Base-by-base conservation (phyloP, 164 flowering plant genomes). In the Annona cherimola region DNA sequence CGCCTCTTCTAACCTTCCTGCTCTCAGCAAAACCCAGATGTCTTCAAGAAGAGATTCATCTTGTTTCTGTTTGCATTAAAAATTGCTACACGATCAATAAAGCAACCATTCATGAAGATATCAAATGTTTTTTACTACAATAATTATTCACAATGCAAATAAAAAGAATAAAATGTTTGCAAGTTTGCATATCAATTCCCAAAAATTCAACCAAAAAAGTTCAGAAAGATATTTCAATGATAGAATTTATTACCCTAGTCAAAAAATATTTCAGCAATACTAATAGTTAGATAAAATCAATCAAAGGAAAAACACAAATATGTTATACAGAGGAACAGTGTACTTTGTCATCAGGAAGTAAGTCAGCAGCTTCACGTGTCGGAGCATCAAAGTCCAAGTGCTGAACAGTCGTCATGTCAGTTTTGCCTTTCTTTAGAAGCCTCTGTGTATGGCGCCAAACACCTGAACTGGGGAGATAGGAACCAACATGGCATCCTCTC, bases 371-470 rank as follows among this genome's bases (percentile, higher is more conserved):
- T 85, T 96, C 97, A 65, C 99, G 92, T 12, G 99, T 93, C 72
- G 98, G 98, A 75, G 99, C 99, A 88, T 96, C 99, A 82, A 96
- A 91, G 82, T 96, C 99, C 88, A 96, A 83, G 82, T 96, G 97
- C 67, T 87, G 90, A 71, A 96, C 80, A 63, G 81, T 84, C 46
- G 86, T 79, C 40, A 79, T 70, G 79, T 81, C 82, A 45, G 86
- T 75, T 57, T 45, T 73, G 61, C 87, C 89, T 79, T 81, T 93
- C 89, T 86, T 88, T 8, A 96, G 84, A 80, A 79, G 81, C 70
- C 98, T 79, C 69, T 96, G 98, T 55, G 98, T 96, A 63, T 93
- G 87, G 79, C 87, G 89, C 99, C 99, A 96, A 76, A 93, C 76
- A 59, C 98, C 99, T 75, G 96, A 88, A 75, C 82, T 86, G 45